A percentile compares a stretch with the other conserved stretches of the same genome.
Evolutionary conservation across 495 filamentous ascomycete genomes (phyloP).

Genomic region (Penicillium maclennaniae): DNA sequence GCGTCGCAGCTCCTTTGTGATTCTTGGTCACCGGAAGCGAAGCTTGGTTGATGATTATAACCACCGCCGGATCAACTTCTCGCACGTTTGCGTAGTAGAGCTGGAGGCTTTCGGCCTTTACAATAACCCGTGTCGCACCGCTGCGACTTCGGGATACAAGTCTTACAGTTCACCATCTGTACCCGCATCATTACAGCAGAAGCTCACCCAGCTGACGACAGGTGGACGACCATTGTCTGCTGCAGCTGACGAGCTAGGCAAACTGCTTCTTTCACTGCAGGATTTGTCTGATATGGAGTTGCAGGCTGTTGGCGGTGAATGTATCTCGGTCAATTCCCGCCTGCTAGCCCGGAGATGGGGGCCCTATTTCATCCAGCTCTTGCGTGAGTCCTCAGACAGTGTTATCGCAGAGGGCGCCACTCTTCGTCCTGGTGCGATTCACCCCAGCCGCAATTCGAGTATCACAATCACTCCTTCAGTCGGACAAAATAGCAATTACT

Average conservation of each 20-base stretch:
- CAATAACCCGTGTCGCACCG: conserved; percentile 79
- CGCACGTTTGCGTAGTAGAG: conserved; percentile 92
- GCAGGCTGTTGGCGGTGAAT: conserved; percentile 80
- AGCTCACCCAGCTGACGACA: conserved; percentile 59
- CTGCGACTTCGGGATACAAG: conserved; percentile 72
- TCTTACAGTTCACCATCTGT: conserved; percentile 71
- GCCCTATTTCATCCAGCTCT: conserved; percentile 86
- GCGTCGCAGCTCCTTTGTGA: conserved; percentile 87
- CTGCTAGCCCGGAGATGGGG: conserved; percentile 87
- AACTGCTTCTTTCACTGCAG: conserved; percentile 66
- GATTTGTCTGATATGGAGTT: conserved; percentile 98
- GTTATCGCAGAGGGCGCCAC: conserved; percentile 49
- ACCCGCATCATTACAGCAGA: conserved; percentile 52
- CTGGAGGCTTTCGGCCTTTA: conserved; percentile 95
- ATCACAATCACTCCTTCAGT: conserved; percentile 79
- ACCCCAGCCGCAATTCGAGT: conserved; percentile 67
- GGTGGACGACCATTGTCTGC: conserved; percentile 64
- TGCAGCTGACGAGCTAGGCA: conserved; percentile 81
- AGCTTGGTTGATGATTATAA: conserved; percentile 98
- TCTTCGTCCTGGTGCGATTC: conserved; percentile 43
- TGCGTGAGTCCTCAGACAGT: conserved; percentile 64
- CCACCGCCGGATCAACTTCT: conserved; percentile 95
- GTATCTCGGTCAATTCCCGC: conserved; percentile 88
- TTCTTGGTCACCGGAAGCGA: conserved; percentile 86
- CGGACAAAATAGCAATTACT: conserved; percentile 55